Conservation (phyloP, 2,329 filamentous ascomycete species). For the Phyllosticta capitalensis region DNA sequence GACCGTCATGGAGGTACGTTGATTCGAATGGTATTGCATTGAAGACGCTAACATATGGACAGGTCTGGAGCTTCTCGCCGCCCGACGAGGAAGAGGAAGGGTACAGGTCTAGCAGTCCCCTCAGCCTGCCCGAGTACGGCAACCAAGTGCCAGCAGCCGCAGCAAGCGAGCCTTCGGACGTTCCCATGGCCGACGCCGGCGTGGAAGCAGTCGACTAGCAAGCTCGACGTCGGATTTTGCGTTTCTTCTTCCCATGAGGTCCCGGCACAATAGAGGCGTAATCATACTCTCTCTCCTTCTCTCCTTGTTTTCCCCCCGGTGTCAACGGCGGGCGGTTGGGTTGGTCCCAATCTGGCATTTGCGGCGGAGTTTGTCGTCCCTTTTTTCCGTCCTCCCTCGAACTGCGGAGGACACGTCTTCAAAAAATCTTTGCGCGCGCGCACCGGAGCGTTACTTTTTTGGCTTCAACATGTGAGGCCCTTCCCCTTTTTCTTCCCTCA, state of each 20-base stretch:
- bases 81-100: constrained; percentile 52
- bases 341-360: constrained; percentile 6
- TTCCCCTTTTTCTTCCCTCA: too few species aligned
- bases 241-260: neutral
- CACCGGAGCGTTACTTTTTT: too few species aligned
- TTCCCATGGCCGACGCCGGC: constrained; percentile 6
- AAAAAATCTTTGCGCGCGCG: too few species aligned
- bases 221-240: neutral
- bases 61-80: constrained; percentile 95
- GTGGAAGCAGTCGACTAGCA: neutral
- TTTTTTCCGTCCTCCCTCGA: too few species aligned
- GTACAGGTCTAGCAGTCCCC: constrained; percentile 31
- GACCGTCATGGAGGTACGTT: constrained; percentile 91
- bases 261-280: constrained; percentile 2
- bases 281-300: neutral
- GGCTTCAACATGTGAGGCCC: too few species aligned
- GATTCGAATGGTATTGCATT: constrained; percentile 1
- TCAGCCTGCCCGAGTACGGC: constrained; percentile 31
- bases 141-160: neutral
- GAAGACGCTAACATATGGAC: neutral
- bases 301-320: neutral
- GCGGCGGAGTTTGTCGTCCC: constrained; percentile 3
- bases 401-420: too few species aligned
- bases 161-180: neutral
- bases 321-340: constrained; percentile 2